Evolutionary conservation across 2,329 filamentous ascomycete species (phyloP).

Genomic region (Colletotrichum salicis): DNA sequence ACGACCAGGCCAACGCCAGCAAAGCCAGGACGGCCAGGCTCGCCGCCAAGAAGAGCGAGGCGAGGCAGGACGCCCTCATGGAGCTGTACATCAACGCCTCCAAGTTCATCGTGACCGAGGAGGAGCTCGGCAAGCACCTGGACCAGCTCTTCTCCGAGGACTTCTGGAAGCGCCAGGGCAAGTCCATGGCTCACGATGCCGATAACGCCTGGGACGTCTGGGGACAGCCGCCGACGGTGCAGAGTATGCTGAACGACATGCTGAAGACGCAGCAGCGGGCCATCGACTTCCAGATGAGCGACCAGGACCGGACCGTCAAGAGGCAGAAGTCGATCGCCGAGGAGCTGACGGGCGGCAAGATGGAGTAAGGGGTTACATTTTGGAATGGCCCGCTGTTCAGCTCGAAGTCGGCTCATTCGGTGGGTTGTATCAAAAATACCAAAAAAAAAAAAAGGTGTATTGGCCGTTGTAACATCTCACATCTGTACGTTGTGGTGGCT

Average conservation of each 20-base stretch:
- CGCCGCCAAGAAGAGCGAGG: constrained; percentile 63
- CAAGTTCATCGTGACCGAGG: constrained; percentile 85
- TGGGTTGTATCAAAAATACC: constrained; percentile 7
- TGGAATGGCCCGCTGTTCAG: constrained; percentile 18
- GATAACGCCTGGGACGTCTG: constrained; percentile 64
- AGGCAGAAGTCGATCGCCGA: constrained; percentile 67
- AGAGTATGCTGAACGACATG: constrained; percentile 55
- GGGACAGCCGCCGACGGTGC: constrained; percentile 57
- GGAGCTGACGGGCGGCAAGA: constrained; percentile 69
- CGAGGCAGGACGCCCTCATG: constrained; percentile 78
- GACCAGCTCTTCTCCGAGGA: constrained; percentile 79
- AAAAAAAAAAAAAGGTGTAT: constrained; percentile 5
- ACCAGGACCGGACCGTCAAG: constrained; percentile 57
- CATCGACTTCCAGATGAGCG: constrained; percentile 43
- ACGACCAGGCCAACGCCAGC: constrained; percentile 60
- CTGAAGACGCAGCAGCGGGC: constrained; percentile 38
- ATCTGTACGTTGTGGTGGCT: constrained; percentile 6
- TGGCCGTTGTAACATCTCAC: constrained; percentile 16
- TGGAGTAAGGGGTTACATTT: constrained; percentile 50
- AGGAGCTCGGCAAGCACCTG: constrained; percentile 78
- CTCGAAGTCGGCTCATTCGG: constrained; percentile 9
- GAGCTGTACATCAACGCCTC: constrained; percentile 90
- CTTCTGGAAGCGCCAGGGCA: constrained; percentile 57
- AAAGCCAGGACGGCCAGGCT: constrained; percentile 53
- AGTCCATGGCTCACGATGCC: constrained; percentile 42